phyloP scores from a whole-genome alignment of 805 yeast genomes.

The Clavispora fructus region DNA sequence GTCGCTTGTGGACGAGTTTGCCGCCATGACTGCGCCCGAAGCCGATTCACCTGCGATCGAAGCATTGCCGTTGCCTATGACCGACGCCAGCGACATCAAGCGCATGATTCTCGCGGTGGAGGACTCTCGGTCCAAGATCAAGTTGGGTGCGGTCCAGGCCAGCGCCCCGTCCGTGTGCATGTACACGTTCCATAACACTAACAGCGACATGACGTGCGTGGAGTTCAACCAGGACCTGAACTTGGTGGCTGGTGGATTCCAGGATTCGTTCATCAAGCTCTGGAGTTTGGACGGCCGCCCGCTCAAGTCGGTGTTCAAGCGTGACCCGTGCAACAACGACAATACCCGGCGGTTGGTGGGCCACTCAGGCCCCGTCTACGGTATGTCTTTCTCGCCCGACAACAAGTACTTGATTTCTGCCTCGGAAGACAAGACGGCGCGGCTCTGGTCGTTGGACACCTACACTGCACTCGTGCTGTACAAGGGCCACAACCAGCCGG shows the following conservation, averaged over 20 bases:
- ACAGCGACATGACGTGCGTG: conserved; percentile 78
- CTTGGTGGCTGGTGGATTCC: conserved; percentile 89
- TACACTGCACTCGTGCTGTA: conserved; percentile 86
- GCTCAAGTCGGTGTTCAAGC: conserved; percentile 53
- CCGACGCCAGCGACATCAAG: conserved; percentile 73
- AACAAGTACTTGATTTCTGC: conserved; percentile 72
- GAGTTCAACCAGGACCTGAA: conserved; percentile 86
- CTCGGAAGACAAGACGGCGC: conserved; percentile 87
- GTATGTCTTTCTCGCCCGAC: conserved; percentile 87
- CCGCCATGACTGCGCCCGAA: conserved; percentile 49
- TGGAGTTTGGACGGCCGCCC: conserved; percentile 95
- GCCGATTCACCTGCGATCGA: conserved; percentile 71
- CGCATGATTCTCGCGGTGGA: conserved; percentile 72
- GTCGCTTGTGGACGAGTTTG: conserved; percentile 62
- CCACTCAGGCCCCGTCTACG: conserved; percentile 92
- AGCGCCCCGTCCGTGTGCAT: conserved; percentile 91
- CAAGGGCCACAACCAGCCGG: conserved; percentile 93
- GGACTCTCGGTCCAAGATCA: conserved; percentile 74
- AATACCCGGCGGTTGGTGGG: conserved; percentile 67
- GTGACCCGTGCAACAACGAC: conserved; percentile 45
- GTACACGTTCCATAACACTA: conserved; percentile 96
- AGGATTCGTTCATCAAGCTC: conserved; percentile 81
- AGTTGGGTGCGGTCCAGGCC: conserved; percentile 65
- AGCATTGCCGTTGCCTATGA: conserved; percentile 77
- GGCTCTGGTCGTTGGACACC: conserved; percentile 93